Conservation (phyloP, 805 yeast species). For the Pichia deserticola region DNA sequence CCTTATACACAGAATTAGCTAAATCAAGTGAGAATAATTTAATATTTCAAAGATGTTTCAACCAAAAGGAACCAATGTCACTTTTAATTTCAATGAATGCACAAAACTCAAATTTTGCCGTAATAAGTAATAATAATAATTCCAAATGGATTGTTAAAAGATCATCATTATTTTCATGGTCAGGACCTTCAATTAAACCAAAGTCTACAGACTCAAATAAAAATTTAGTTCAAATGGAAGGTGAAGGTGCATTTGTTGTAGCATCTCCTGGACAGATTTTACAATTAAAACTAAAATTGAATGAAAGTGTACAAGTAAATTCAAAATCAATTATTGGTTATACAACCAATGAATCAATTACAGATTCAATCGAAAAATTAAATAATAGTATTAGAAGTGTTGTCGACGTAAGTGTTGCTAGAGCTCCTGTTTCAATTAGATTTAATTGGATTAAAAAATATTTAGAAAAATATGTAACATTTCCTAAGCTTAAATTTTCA, state of each 20-base stretch:
- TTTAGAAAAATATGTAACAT: neutral
- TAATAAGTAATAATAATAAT: conserved; percentile 18
- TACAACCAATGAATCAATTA: conserved; percentile 8
- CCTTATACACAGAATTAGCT: conserved; percentile 25
- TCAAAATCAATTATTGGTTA: conserved; percentile 36
- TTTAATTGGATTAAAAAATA: conserved; percentile 3
- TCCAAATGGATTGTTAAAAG: conserved; percentile 32
- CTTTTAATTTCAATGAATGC: conserved; percentile 30
- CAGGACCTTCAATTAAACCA: conserved; percentile 24
- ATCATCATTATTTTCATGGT: conserved; percentile 39
- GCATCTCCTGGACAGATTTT: conserved; percentile 34
- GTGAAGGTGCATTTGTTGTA: conserved; percentile 35
- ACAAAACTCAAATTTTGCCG: conserved; percentile 29
- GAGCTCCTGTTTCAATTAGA: conserved; percentile 6
- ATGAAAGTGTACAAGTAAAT: conserved; percentile 33
- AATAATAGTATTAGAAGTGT: conserved; percentile 13
- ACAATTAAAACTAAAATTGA: conserved; percentile 28
- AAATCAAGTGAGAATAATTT: conserved; percentile 11
- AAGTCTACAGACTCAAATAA: neutral
- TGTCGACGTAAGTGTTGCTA: conserved; percentile 22
- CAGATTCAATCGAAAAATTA: conserved; percentile 6
- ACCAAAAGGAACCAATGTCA: conserved; percentile 25
- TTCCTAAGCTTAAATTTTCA: neutral
- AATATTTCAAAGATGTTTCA: conserved; percentile 30
- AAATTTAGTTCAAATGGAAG: conserved; percentile 18